Evolutionary conservation across 1,139 yeast genomes (phyloP).

Genomic region (Blastobotrys malaysiensis): DNA sequence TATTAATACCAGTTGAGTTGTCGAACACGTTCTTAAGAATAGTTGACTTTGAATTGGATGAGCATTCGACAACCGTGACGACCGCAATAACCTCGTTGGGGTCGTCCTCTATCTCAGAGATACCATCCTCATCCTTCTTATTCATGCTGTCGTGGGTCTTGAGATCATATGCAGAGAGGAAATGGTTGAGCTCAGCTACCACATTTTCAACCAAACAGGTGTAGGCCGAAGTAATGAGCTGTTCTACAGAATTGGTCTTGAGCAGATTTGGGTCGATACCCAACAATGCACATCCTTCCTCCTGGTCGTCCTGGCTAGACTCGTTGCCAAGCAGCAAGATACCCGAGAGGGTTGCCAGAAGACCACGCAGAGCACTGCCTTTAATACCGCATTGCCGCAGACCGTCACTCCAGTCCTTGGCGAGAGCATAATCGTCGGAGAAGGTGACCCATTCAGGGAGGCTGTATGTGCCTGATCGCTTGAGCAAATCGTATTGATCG

Average conservation of each 20-base stretch:
- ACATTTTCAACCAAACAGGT: constrained; percentile 31
- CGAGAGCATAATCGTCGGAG: constrained; percentile 36
- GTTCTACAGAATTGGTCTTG: constrained; percentile 26
- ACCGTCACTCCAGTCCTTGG: constrained; percentile 39
- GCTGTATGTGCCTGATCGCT: constrained; percentile 29
- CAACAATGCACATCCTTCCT: constrained; percentile 38
- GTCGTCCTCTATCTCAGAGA: constrained; percentile 22
- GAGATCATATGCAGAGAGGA: constrained; percentile 29
- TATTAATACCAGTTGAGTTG: constrained; percentile 34
- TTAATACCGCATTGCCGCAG: constrained; percentile 33
- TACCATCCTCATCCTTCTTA: not conserved
- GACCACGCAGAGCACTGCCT: constrained; percentile 30
- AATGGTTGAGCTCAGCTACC: constrained; percentile 33
- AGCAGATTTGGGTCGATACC: constrained; percentile 34
- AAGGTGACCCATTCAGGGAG: constrained; percentile 35
- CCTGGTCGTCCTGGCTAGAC: constrained; percentile 29
- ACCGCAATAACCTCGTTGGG: constrained; percentile 33
- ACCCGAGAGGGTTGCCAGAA: constrained; percentile 36
- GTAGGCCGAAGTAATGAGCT: constrained; percentile 34
- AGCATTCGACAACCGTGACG: constrained; percentile 34
- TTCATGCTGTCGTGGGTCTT: constrained; percentile 12
- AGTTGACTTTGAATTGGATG: constrained; percentile 22
- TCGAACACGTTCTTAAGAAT: constrained; percentile 35
- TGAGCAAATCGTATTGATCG: constrained; percentile 32
- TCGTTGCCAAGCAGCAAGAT: constrained; percentile 35